Evolutionary conservation across 495 filamentous ascomycete genomes (phyloP).

Genomic region (Penicillium psychrofluorescens): DNA sequence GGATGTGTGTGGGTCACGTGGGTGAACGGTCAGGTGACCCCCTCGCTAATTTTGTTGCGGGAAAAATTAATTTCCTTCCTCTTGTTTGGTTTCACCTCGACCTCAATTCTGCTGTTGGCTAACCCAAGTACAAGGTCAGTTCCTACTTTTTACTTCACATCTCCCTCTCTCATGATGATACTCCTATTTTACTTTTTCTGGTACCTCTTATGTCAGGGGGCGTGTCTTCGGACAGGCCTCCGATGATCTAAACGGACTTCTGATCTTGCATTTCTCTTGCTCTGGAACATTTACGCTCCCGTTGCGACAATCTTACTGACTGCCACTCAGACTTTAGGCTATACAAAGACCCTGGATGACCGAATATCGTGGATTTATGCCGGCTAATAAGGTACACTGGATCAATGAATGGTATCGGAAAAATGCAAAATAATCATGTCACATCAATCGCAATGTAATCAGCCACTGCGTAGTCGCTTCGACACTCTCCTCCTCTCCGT

Average conservation of each 20-base stretch:
- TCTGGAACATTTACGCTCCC: constrained; percentile 2
- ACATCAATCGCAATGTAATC: not conserved
- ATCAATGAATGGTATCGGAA: too few species aligned
- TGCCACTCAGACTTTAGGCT: constrained; percentile 3
- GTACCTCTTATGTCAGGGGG: constrained; percentile 58
- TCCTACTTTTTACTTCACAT: not conserved
- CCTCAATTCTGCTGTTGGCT: not conserved
- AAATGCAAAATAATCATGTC: too few species aligned
- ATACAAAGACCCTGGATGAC: not conserved
- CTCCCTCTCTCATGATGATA: constrained; percentile 37
- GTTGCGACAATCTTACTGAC: constrained; percentile 17
- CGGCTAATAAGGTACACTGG: too few species aligned
- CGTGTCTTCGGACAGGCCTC: constrained; percentile 33
- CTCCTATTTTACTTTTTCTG: constrained; percentile 45
- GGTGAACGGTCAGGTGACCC: constrained; percentile 19
- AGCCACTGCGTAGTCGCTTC: constrained; percentile 23
- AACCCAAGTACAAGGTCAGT: constrained; percentile 21
- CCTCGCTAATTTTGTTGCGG: constrained; percentile 12
- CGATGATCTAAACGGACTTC: constrained; percentile 60
- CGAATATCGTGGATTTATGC: not conserved
- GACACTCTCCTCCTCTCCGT: constrained; percentile 30
- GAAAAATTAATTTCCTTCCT: too few species aligned
- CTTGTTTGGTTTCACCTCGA: too few species aligned
- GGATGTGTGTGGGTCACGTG: constrained; percentile 1
- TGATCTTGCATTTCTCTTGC: constrained; percentile 26